A percentile compares a stretch with the other conserved stretches of the same genome.
phyloP scores from a whole-genome alignment of 2,329 filamentous ascomycete genomes.

The Xylariaceae sp. region DNA sequence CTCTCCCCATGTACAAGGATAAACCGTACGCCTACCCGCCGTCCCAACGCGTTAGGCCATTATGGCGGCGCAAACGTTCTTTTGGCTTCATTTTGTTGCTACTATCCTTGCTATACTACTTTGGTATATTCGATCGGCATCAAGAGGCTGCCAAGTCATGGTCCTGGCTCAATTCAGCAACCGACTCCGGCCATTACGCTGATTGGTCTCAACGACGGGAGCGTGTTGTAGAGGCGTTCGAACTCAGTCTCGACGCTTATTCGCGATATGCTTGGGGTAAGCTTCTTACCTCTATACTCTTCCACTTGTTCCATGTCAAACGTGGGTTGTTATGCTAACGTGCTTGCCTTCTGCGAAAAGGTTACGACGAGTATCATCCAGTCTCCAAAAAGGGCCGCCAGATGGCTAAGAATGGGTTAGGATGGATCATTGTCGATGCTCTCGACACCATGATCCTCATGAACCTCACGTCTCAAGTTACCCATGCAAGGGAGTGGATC shows the following conservation, averaged over 20 bases:
- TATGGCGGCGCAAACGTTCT: constrained; percentile 61
- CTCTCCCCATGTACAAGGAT: constrained; percentile 96
- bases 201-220: constrained; percentile 78
- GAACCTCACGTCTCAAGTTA: constrained; percentile 85
- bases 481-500: constrained; percentile 86
- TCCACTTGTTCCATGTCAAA: neutral
- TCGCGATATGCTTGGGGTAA: constrained; percentile 90
- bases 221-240: constrained; percentile 82
- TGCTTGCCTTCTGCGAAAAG: constrained; percentile 39
- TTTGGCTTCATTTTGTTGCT: constrained; percentile 50
- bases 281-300: constrained; percentile 27
- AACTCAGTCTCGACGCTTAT: constrained; percentile 89
- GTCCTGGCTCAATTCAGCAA: constrained; percentile 54
- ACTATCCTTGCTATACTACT: constrained; percentile 62
- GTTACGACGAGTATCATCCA: constrained; percentile 84
- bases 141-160: constrained; percentile 38
- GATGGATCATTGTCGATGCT: constrained; percentile 97
- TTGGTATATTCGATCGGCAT: constrained; percentile 53
- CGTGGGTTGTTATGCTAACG: no score
- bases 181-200: constrained; percentile 36
- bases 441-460: constrained; percentile 97
- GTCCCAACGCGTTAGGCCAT: constrained; percentile 53
- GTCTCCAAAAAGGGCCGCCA: constrained; percentile 72
- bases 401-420: constrained; percentile 85
- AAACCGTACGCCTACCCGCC: constrained; percentile 78